Base-by-base conservation (phyloP, 164 flowering plant species). In the Nymphaea thermarum region DNA sequence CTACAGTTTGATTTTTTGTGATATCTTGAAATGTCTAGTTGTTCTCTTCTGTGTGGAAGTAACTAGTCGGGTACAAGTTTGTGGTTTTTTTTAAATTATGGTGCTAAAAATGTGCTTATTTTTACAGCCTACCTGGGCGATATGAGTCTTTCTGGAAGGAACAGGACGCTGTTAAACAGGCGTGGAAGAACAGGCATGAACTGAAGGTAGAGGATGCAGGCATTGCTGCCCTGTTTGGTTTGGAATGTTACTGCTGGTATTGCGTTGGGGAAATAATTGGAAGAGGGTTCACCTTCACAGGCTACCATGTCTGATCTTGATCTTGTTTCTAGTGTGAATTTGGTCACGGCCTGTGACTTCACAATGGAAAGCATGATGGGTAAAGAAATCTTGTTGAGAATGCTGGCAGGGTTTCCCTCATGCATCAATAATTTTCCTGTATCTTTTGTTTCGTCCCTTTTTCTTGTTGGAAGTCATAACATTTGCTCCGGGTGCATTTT, bases 191-290 rank as follows among this genome's bases (percentile, higher is more conserved):
- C 41, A 55, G 67, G 67, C 55, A 63, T 44, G 74, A 72, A 17
- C 70, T 72, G 74, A 67, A 64, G 66, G 70, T 72, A 14, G 74
- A 72, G 67, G 70, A 72, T 72, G 74, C 71, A 3, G 74, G 74
- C 63, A 63, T 72, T 4, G 74, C 74, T 51, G 74, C 67, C 47
- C 59, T 67, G 14, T 72, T 72, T 42, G 70, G 74, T 47, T 67
- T 72, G 43, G 74, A 72, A 42, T 72, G 66, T 42, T 72, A 63
- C 63, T 66, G 66, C 18, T 72, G 74, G 74, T 67, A 42, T 43
- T 72, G 74, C 8, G 74, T 57, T 43, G 74, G 74, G 6, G 74
- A 72, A 63, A 67, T 72, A 12, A 67, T 72, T 18, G 74, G 74
- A 18, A 72, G 74, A 67, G 74, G 74, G 10, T 72, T 72, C 62